These are phyloP conservation scores for Plectosphaerella cucumerina DNA, from an alignment of 2,329 filamentous ascomycete species.

Conservation along the genomic window DNA sequence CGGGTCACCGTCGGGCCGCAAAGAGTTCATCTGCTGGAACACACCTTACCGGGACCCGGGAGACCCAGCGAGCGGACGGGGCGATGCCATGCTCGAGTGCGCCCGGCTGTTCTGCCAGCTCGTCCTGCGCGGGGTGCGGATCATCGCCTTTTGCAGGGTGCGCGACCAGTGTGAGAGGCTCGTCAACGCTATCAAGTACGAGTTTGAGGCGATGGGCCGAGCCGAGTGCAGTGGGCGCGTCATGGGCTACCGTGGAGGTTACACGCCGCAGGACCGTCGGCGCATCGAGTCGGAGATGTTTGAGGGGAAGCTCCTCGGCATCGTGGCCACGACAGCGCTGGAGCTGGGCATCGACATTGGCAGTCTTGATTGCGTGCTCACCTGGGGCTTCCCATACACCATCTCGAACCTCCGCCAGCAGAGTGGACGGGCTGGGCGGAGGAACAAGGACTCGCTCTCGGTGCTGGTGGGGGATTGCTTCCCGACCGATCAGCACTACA, in stretches of 20 bases:
- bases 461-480: slow-evolving; percentile 87
- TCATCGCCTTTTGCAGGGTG: slow-evolving; percentile 89
- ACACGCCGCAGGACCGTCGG: slow-evolving; percentile 85
- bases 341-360: slow-evolving; percentile 96
- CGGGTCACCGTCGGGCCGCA: slow-evolving; percentile 85
- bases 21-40: slow-evolving; percentile 98
- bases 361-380: slow-evolving; percentile 87
- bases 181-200: slow-evolving; percentile 72
- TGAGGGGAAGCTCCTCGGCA: slow-evolving; percentile 85
- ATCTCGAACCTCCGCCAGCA: slow-evolving; percentile 94
- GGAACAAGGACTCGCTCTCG: slow-evolving; percentile 90
- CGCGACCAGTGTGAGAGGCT: slow-evolving; percentile 85
- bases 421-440: slow-evolving; percentile 83
- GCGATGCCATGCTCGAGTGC: slow-evolving; percentile 79
- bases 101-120: slow-evolving; percentile 87
- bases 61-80: slow-evolving; percentile 82
- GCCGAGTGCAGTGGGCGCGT: slow-evolving; percentile 73
- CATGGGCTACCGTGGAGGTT: slow-evolving; percentile 94
- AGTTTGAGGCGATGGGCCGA: slow-evolving; percentile 69
- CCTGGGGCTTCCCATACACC: slow-evolving; percentile 90
- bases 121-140: slow-evolving; percentile 79
- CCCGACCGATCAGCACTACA: slow-evolving; percentile 91
- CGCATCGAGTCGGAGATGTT: slow-evolving; percentile 96
- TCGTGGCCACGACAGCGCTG: slow-evolving; percentile 88
- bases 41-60: slow-evolving; percentile 88